These are phyloP conservation scores for Arthrobotrys megalospora DNA, from an alignment of 2,329 filamentous ascomycete species.

Conservation along the genomic window DNA sequence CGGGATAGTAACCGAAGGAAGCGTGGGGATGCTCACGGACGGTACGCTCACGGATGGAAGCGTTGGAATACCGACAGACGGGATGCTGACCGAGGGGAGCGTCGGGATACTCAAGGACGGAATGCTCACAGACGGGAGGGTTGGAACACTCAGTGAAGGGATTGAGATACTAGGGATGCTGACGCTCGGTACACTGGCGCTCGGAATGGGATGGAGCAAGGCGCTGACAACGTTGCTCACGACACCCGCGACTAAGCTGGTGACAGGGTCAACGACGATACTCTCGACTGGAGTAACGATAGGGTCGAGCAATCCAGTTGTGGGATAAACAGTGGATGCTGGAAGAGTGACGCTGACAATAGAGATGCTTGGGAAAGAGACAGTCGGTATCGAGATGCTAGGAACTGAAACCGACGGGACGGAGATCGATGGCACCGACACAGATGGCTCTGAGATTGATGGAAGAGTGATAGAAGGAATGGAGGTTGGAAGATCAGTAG, in stretches of 20 bases:
- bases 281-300: neutral
- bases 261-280: slow-evolving; percentile 19
- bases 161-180: neutral
- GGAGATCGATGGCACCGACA: neutral
- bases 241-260: slow-evolving; percentile 15
- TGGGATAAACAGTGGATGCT: slow-evolving; percentile 3
- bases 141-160: neutral
- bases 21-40: neutral
- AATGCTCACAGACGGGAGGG: neutral
- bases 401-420: slow-evolving; percentile 3
- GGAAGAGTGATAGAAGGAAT: neutral
- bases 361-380: neutral
- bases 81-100: neutral
- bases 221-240: slow-evolving; percentile 3
- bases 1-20: slow-evolving; percentile 27
- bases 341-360: slow-evolving; percentile 6
- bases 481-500: neutral
- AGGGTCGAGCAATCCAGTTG: neutral
- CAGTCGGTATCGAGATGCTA: slow-evolving; percentile 6
- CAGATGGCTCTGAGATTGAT: neutral
- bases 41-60: neutral
- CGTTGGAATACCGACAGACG: slow-evolving; percentile 4
- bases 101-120: slow-evolving; percentile 16
- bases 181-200: slow-evolving; percentile 8
- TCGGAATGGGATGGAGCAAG: neutral